Evolutionary conservation across 116 monocot species (phyloP).

Genomic region (Dioscorea cayenensis): DNA sequence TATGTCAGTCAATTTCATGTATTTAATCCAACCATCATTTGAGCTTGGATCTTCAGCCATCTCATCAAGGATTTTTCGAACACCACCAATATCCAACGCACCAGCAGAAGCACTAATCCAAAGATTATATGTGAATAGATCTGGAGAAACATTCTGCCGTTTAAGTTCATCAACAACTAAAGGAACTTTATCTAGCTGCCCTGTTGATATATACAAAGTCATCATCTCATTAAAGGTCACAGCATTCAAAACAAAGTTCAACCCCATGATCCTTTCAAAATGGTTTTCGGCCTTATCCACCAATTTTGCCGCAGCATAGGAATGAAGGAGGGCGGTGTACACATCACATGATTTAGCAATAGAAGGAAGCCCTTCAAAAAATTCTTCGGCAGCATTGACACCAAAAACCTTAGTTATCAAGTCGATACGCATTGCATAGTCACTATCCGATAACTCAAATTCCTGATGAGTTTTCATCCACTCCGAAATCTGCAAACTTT

Average conservation of each 20-base stretch:
- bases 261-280: constrained; percentile 62
- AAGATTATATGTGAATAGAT: constrained; percentile 88
- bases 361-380: constrained; percentile 66
- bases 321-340: constrained; percentile 76
- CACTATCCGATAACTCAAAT: constrained; percentile 46
- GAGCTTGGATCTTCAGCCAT: constrained; percentile 52
- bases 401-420: constrained; percentile 89
- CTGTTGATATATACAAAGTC: constrained; percentile 81
- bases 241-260: constrained; percentile 18
- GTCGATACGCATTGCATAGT: constrained; percentile 71
- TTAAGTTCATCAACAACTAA: constrained; percentile 63
- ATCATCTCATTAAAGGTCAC: constrained; percentile 87
- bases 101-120: constrained; percentile 78
- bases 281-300: constrained; percentile 64
- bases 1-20: constrained; percentile 51
- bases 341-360: constrained; percentile 59
- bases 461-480: constrained; percentile 83
- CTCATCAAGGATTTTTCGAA: constrained; percentile 61
- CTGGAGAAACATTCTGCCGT: constrained; percentile 37
- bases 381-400: constrained; percentile 75
- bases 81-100: constrained; percentile 46
- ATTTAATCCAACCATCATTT: constrained; percentile 41
- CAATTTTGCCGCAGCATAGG: constrained; percentile 63
- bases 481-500: constrained; percentile 67
- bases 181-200: constrained; percentile 70